Evolutionary conservation across 768 basidiomycete genomes (phyloP), one percentile per base, ranked within the genome.

Genomic region (Hortiboletus flavorubellus): DNA sequence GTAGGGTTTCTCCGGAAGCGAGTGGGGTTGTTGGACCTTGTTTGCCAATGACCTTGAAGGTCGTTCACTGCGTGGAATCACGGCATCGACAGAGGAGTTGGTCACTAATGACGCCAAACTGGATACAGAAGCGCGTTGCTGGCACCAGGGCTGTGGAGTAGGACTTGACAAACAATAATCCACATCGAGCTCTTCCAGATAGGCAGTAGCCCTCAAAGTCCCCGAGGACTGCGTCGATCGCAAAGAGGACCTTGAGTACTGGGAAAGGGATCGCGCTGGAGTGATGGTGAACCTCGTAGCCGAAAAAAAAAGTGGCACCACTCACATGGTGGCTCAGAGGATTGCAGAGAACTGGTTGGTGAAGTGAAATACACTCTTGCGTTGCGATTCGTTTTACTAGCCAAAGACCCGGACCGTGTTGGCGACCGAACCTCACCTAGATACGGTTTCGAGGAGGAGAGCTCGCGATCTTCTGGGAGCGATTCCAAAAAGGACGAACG

Each of bases 101-200:
- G 84, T 83, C 73, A 81, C 73, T 55, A 84, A 68, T 0, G 85
- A 84, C 29, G 78, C 77, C 47, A 86, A 68, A 59, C 83, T 86
- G 44, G 75, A 76, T 48, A 79, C 71, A 5, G 84, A 85, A 30
- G 71, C 71, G 37, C 75, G 68, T 23, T 66, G 63, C 15, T 38
- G 49, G 21, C 21, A 48, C 10, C 58, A 56, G 41, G 54, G 44
- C 34, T 60, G 66, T 10, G 65, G 59, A 8, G 59, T 52, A 11
- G 64, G 64, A 40, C 52, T 63, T 26, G 61, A 62, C 38, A 71
- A 51, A 31, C 61, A 58, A 34, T 72, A 65, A 46, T 70, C 67
- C 14, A 71, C 60, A 11, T 23, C 61, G n/a, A 72, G 63, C 43
- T 72, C 72, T 7, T 65, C 69, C 30, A 73, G 53, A 41, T 72